Percentiles rank a stretch among this genome's conserved stretches.
Conservation (phyloP, 805 yeast genomes). For the Pichia cabralensis region DNA sequence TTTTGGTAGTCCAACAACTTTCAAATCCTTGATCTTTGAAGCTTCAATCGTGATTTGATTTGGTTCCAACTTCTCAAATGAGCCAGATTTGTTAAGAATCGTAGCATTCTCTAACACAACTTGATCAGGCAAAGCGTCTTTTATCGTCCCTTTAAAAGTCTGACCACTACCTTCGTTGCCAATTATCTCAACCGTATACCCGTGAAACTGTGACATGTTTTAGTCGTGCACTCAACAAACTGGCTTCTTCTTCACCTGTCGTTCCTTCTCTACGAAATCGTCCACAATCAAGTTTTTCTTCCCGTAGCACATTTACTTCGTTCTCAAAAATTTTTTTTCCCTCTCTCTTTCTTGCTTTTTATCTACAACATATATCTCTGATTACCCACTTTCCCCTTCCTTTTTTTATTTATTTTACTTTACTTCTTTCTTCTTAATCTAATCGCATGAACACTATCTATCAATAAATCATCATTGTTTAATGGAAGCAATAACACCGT, state of each 20-base stretch:
- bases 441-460: too few relatives aligned
- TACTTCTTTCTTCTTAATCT: too few relatives aligned
- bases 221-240: background rate
- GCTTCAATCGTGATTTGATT: conserved; percentile 24
- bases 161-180: conserved; percentile 29
- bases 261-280: too few relatives aligned
- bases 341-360: background rate
- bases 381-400: background rate
- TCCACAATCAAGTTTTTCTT: too few relatives aligned
- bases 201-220: conserved; percentile 32
- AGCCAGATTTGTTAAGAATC: conserved; percentile 19
- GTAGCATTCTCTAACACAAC: conserved; percentile 25
- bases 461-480: too few relatives aligned
- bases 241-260: too few relatives aligned
- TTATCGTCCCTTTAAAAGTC: conserved; percentile 19
- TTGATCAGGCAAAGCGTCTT: conserved; percentile 15
- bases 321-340: too few relatives aligned
- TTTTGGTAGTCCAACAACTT: conserved; percentile 45
- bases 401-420: too few relatives aligned
- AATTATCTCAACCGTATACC: conserved; percentile 35
- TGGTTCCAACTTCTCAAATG: conserved; percentile 11
- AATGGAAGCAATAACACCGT: background rate
- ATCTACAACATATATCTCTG: background rate
- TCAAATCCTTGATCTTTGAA: conserved; percentile 39
- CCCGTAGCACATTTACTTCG: too few relatives aligned